Conservation (phyloP, 2,329 filamentous ascomycete species). For the Neoascochyta sp. region DNA sequence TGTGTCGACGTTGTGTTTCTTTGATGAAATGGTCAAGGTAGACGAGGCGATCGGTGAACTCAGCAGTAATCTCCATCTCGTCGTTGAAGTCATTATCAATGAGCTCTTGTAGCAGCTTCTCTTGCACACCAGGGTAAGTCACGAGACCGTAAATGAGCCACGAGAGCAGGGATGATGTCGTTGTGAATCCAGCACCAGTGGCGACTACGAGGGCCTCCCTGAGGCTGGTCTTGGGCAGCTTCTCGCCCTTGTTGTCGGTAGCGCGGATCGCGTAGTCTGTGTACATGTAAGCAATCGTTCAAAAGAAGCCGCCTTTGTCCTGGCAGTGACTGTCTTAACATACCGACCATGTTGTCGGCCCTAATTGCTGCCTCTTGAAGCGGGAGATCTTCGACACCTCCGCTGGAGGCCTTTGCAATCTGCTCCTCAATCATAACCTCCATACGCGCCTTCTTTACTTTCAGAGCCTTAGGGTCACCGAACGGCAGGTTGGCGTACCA, state of each 20-base stretch:
- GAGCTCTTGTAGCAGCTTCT: conserved; percentile 18
- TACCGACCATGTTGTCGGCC: conserved; percentile 34
- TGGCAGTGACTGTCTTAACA: no score
- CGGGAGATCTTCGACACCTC: conserved; percentile 29
- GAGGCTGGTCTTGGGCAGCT: conserved; percentile 20
- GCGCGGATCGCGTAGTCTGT: conserved; percentile 17
- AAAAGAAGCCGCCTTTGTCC: no score
- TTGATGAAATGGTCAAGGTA: conserved; percentile 22
- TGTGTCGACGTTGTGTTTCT: conserved; percentile 20
- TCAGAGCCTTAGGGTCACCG: conserved; percentile 48
- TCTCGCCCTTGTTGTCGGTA: conserved; percentile 20
- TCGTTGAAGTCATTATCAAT: conserved; percentile 16
- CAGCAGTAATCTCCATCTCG: conserved; percentile 15
- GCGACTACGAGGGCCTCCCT: conserved; percentile 42
- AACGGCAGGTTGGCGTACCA: conserved; percentile 59
- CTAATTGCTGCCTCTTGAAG: conserved; percentile 39
- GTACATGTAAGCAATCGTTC: neutral
- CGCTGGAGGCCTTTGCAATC: conserved; percentile 11
- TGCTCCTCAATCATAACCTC: conserved; percentile 13
- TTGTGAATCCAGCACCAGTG: conserved; percentile 19
- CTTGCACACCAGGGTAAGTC: conserved; percentile 17
- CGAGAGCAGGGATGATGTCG: conserved; percentile 19
- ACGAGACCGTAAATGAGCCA: conserved; percentile 19
- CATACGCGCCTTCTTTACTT: conserved; percentile 13
- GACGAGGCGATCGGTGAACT: conserved; percentile 14